Evolutionary conservation across 129 eudicot species (phyloP).

Genomic region (Glebionis coronaria): DNA sequence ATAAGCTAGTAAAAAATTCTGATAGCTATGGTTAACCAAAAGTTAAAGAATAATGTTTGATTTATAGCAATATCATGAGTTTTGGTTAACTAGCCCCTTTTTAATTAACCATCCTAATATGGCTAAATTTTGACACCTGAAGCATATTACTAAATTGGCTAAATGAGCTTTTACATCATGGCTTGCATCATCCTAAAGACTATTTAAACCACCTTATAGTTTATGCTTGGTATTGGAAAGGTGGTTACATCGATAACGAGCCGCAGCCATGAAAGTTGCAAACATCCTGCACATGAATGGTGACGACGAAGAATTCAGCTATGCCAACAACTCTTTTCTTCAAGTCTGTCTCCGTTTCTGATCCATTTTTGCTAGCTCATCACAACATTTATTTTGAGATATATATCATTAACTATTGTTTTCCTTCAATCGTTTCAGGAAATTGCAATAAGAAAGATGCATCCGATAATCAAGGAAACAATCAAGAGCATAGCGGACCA

Average conservation of each 20-base stretch:
- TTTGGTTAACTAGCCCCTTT: no score
- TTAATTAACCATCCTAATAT: no score
- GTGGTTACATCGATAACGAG: not conserved
- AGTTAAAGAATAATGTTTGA: no score
- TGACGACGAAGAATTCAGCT: slow-evolving; percentile 1
- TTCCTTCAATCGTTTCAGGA: slow-evolving; percentile 5
- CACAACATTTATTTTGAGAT: no score
- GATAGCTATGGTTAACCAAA: no score
- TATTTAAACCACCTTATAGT: not conserved
- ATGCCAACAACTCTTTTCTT: not conserved
- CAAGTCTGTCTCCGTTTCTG: not conserved
- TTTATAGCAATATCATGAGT: no score
- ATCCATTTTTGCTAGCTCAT: not conserved
- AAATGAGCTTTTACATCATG: no score
- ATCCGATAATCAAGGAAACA: not conserved
- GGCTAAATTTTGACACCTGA: no score
- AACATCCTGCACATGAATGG: not conserved
- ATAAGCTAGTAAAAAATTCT: no score
- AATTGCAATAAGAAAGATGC: not conserved
- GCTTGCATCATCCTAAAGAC: no score
- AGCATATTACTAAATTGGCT: no score
- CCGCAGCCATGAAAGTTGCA: not conserved
- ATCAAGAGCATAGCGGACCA: not conserved
- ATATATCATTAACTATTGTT: not conserved
- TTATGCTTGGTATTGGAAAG: not conserved